A percentile compares a stretch with the other conserved stretches of the same genome.
phyloP scores from a whole-genome alignment of 805 yeast genomes.

The Yarrowia sp. region DNA sequence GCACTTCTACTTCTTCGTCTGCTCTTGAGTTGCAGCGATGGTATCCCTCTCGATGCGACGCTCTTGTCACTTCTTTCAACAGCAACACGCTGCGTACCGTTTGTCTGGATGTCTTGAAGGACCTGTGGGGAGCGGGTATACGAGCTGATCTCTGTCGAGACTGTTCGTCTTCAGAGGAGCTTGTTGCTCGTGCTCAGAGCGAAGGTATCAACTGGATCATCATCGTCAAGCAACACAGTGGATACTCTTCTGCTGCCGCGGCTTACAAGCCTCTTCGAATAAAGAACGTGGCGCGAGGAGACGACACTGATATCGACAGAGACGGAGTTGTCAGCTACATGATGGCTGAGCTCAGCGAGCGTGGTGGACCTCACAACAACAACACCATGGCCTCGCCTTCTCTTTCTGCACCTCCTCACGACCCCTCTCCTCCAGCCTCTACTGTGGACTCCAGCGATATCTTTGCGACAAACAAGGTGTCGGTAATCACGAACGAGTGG shows the following conservation, averaged over 20 bases:
- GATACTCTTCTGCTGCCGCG: conserved; percentile 42
- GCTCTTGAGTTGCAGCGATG: conserved; percentile 37
- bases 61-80: conserved; percentile 69
- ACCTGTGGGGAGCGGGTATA: conserved; percentile 75
- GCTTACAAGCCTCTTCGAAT: conserved; percentile 75
- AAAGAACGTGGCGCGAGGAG: conserved; percentile 55
- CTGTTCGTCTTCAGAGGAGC: conserved; percentile 56
- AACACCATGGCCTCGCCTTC: background rate
- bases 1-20: conserved; percentile 7
- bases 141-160: conserved; percentile 60
- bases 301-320: conserved; percentile 70
- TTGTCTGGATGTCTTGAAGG: conserved; percentile 61
- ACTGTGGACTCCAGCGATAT: background rate
- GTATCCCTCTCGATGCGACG: conserved; percentile 72
- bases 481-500: conserved; percentile 70
- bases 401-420: background rate
- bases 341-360: conserved; percentile 36
- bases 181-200: conserved; percentile 55
- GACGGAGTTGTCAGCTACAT: conserved; percentile 59
- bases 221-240: conserved; percentile 64
- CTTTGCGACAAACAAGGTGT: conserved; percentile 28
- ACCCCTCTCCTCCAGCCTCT: background rate
- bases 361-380: conserved; percentile 21
- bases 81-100: conserved; percentile 53
- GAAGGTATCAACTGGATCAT: conserved; percentile 79